Evolutionary conservation across 768 basidiomycete genomes (phyloP).

Genomic region (Tephrocybe sp.): DNA sequence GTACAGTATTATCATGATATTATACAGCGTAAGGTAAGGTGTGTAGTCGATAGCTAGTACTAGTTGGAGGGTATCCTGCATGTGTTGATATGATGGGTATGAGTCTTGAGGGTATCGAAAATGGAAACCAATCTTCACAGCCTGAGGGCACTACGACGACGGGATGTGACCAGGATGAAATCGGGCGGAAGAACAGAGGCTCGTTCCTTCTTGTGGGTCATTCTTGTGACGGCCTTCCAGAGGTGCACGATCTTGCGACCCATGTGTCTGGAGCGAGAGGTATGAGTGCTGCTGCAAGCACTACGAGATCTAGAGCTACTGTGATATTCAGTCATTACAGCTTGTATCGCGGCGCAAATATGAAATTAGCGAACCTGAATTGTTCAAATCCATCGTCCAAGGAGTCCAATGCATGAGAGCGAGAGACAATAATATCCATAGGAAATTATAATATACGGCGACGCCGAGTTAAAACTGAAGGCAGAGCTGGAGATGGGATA

Average conservation of each 20-base stretch:
- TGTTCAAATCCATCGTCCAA: conserved; percentile 22
- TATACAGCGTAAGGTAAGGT: too few relatives aligned
- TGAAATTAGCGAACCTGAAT: conserved; percentile 7
- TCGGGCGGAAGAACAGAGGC: conserved; percentile 55
- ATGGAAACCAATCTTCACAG: conserved; percentile 7
- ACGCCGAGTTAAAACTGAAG: too few relatives aligned
- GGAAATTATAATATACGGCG: too few relatives aligned
- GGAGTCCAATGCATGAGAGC: conserved; percentile 20
- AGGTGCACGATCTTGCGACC: conserved; percentile 56
- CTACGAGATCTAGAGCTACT: conserved; percentile 5
- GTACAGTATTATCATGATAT: too few relatives aligned
- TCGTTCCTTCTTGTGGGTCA: conserved; percentile 48
- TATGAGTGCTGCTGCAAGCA: conserved; percentile 9
- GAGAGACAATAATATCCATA: conserved; percentile 26
- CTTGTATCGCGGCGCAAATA: not conserved
- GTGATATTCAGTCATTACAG: not conserved
- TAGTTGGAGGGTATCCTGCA: too few relatives aligned
- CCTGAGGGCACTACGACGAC: conserved; percentile 50
- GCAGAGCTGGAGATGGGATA: too few relatives aligned
- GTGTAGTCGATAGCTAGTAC: too few relatives aligned
- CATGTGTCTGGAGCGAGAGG: conserved; percentile 41
- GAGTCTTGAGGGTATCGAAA: not conserved
- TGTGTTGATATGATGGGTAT: too few relatives aligned
- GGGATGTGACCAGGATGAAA: conserved; percentile 59
- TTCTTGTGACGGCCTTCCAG: conserved; percentile 61